Percentiles rank a stretch among this genome's conserved stretches.
phyloP scores from a whole-genome alignment of 805 yeast species.

The Kurtzmaniella fragi region DNA sequence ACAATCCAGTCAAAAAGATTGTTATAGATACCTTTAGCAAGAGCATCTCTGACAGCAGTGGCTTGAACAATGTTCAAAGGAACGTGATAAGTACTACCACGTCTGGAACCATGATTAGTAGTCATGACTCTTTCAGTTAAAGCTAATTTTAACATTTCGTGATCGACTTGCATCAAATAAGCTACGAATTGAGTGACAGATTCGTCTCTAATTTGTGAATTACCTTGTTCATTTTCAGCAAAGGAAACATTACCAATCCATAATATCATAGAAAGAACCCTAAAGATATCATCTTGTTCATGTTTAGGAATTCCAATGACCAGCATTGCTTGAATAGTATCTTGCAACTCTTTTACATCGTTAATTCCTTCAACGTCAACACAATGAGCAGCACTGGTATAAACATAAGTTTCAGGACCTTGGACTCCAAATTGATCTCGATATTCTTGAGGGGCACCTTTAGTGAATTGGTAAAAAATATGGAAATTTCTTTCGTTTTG shows the following conservation, averaged over 20 bases:
- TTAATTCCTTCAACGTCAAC: conserved; percentile 82
- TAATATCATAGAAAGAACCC: conserved; percentile 74
- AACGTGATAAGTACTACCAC: conserved; percentile 92
- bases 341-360: conserved; percentile 73
- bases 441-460: conserved; percentile 80
- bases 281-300: conserved; percentile 89
- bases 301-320: conserved; percentile 75
- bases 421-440: conserved; percentile 86
- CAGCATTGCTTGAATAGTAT: conserved; percentile 81
- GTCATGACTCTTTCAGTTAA: conserved; percentile 80
- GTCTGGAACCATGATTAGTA: conserved; percentile 80
- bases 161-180: conserved; percentile 77
- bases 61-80: conserved; percentile 93
- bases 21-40: conserved; percentile 90
- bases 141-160: conserved; percentile 59
- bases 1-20: conserved; percentile 97
- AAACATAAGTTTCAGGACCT: conserved; percentile 86
- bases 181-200: conserved; percentile 95
- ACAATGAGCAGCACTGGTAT: conserved; percentile 84
- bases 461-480: conserved; percentile 92
- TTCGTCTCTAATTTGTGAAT: conserved; percentile 74
- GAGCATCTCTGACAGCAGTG: conserved; percentile 88
- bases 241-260: conserved; percentile 96
- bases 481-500: conserved; percentile 93
- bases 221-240: conserved; percentile 80